phyloP scores from a whole-genome alignment of 2,329 filamentous ascomycete genomes.

The Scytalidium sp. region DNA sequence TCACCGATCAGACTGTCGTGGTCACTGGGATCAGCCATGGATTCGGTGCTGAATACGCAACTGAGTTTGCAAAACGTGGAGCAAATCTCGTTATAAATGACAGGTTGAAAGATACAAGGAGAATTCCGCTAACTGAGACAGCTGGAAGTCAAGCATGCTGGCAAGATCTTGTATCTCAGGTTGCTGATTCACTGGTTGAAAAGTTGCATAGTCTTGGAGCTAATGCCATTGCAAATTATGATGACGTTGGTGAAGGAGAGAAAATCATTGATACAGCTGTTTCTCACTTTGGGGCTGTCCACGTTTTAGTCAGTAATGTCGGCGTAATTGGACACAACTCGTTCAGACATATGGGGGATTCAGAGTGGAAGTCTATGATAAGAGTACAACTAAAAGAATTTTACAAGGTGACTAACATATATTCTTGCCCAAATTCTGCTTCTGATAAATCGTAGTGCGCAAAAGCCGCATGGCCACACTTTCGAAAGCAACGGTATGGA shows the following conservation, averaged over 20 bases:
- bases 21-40: too few relatives aligned
- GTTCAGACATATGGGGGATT: conserved; percentile 97
- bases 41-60: conserved; percentile 36
- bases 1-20: too few relatives aligned
- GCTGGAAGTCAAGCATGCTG: not conserved
- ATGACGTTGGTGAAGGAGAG: conserved; percentile 85
- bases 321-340: too few relatives aligned
- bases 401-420: too few relatives aligned
- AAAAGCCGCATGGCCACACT: conserved; percentile 88
- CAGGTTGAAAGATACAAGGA: too few relatives aligned
- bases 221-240: conserved; percentile 84
- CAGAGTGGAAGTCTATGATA: conserved; percentile 91
- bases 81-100: conserved; percentile 94
- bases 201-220: conserved; percentile 8
- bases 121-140: too few relatives aligned
- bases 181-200: conserved; percentile 59
- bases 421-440: not conserved
- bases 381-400: conserved; percentile 84
- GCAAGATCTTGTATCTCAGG: conserved; percentile 39
- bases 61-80: conserved; percentile 61
- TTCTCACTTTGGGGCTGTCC: conserved; percentile 74
- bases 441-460: too few relatives aligned
- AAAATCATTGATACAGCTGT: conserved; percentile 85
- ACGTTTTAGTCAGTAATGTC: conserved; percentile 93
- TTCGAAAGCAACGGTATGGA: conserved; percentile 95